Base-by-base conservation (phyloP, 1,284 basidiomycete genomes). In the Neonothopanus nambi region DNA sequence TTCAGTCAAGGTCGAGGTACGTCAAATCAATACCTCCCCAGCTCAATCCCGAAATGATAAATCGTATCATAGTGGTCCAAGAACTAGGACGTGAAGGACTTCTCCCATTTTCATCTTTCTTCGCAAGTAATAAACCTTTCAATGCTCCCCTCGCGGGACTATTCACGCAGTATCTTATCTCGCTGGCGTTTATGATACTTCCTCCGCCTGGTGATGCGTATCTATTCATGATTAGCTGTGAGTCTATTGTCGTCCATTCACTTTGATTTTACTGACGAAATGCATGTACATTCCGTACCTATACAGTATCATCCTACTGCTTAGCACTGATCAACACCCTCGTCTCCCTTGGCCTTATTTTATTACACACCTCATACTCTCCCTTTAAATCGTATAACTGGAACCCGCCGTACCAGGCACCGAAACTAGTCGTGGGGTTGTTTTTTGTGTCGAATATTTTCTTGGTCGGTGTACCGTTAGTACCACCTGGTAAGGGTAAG, bases 141-240 rank as follows among this genome's bases (percentile, higher is more conserved):
- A 69, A 75, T 51, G 75, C 84, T 0, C 86, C 86, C 0, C 65
- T 87, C 2, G 70, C 78, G 0, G 86, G 82, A 0, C 67, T 88
- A 8, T 76, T 79, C 40, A 71, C 73, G 0, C 82, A 86, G 59
- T 86, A 79, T 61, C 18, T 79, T 12, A 60, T 82, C n/a, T 84
- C 81, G 0, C 73, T 75, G 12, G 60, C 73, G 2, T 69, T 83
- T 42, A 68, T 83, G 43, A 59, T 79, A 6, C 68, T 72, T 1
- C 73, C 82, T 0, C 86, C 85, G 1, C 76, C 83, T 0, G 84
- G 86, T 1, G 87, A 89, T 59, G 83, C 83, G 0, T 89, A 86
- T 59, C 71, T 82, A 18, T 85, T 88, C 65, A 74, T 85, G 61
- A 74, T 88, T 48, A 87, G 79, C 58, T 64, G 85, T 85, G 49